phyloP scores from a whole-genome alignment of 345 rosid genomes.

The Camelina neglecta region DNA sequence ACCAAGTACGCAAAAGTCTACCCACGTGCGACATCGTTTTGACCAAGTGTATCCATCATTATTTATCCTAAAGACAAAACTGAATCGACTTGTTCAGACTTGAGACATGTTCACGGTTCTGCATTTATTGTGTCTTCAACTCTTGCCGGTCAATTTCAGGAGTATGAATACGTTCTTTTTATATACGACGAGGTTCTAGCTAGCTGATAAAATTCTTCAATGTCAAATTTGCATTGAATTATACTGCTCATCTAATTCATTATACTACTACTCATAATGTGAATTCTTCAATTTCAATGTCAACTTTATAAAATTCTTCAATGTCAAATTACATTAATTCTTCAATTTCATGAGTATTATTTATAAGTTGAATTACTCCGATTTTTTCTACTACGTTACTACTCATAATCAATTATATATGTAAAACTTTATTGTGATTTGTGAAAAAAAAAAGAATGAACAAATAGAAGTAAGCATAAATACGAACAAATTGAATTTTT shows the following conservation, averaged over 20 bases:
- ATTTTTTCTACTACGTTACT: not conserved
- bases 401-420: not conserved
- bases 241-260: no score
- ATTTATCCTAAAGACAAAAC: not conserved
- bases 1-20: slow-evolving; percentile 18
- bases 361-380: slow-evolving; percentile 1
- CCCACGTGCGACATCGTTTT: slow-evolving; percentile 28
- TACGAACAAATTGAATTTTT: not conserved
- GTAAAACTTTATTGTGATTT: not conserved
- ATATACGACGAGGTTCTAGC: not conserved
- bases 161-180: slow-evolving; percentile 22
- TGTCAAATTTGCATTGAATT: slow-evolving; percentile 10
- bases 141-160: slow-evolving; percentile 6
- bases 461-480: slow-evolving; percentile 6
- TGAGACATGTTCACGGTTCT: not conserved
- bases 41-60: slow-evolving; percentile 19
- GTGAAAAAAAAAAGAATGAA: not conserved
- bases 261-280: no score
- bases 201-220: not conserved
- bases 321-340: no score
- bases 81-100: slow-evolving; percentile 5
- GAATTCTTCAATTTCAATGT: no score
- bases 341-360: not conserved
- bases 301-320: no score
- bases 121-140: slow-evolving; percentile 8